Evolutionary conservation across 352 stramenopile genomes (phyloP).

Genomic region (Phytopythium delawarense): DNA sequence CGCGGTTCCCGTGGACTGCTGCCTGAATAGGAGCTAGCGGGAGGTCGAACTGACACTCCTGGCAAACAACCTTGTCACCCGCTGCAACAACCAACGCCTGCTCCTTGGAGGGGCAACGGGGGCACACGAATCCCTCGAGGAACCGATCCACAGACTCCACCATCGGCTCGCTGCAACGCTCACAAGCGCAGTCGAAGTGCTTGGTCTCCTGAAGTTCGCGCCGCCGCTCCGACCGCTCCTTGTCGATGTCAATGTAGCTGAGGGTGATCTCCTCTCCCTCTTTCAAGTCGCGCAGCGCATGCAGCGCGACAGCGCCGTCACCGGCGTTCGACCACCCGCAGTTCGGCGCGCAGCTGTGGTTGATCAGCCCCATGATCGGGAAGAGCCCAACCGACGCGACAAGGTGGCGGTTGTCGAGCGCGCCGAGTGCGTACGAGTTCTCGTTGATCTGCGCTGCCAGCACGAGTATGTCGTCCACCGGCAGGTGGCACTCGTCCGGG

Average conservation of each 20-base stretch:
- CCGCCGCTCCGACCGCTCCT: constrained; percentile 25
- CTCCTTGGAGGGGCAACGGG: constrained; percentile 15
- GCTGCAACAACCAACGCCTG: constrained; percentile 17
- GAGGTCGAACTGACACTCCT: constrained; percentile 19
- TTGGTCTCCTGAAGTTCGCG: constrained; percentile 37
- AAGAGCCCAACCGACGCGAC: constrained; percentile 41
- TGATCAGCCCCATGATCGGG: constrained; percentile 35
- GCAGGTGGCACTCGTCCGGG: constrained; percentile 26
- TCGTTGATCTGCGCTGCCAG: constrained; percentile 50
- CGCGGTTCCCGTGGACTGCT: constrained; percentile 9
- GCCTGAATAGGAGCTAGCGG: constrained; percentile 9
- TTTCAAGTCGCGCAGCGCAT: constrained; percentile 30
- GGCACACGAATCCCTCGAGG: constrained; percentile 32
- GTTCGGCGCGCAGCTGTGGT: constrained; percentile 47
- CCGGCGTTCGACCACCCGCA: constrained; percentile 46
- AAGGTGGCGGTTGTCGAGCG: constrained; percentile 29
- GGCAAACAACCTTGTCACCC: constrained; percentile 23
- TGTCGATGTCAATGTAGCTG: constrained; percentile 49
- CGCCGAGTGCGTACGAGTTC: constrained; percentile 45
- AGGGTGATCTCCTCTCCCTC: constrained; percentile 40
- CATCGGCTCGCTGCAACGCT: constrained; percentile 28
- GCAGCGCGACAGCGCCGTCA: constrained; percentile 27
- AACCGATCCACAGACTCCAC: constrained; percentile 32
- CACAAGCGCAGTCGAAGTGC: constrained; percentile 44
- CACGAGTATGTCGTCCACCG: constrained; percentile 38